A percentile compares a stretch with the other conserved stretches of the same genome.
phyloP scores from a whole-genome alignment of 768 basidiomycete species.

The Lactarius pseudohatsudake region DNA sequence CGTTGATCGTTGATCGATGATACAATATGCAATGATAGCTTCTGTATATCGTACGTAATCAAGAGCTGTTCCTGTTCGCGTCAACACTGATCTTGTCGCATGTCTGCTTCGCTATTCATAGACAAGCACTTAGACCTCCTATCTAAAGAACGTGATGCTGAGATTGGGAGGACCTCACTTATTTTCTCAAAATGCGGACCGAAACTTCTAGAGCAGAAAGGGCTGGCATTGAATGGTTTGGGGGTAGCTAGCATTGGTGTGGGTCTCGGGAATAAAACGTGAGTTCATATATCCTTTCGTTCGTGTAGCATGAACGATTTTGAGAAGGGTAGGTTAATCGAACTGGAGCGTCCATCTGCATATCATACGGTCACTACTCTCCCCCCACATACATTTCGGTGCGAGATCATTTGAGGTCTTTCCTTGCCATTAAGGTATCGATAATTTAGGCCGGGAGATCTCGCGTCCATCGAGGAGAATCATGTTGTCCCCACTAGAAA shows the following conservation, averaged over 20 bases:
- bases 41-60: background rate
- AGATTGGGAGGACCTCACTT: conserved; percentile 76
- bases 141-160: conserved; percentile 73
- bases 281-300: conserved; percentile 7
- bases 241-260: conserved; percentile 70
- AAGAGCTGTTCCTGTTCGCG: background rate
- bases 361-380: conserved; percentile 70
- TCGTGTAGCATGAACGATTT: conserved; percentile 17
- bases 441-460: conserved; percentile 71
- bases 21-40: background rate
- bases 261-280: conserved; percentile 94
- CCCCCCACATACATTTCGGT: conserved; percentile 87
- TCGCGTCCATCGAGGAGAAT: conserved; percentile 81
- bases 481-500: conserved; percentile 40
- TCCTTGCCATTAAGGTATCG: no score
- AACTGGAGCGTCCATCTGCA: conserved; percentile 79
- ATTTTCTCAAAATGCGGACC: conserved; percentile 81
- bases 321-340: conserved; percentile 66
- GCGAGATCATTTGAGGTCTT: conserved; percentile 19
- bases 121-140: conserved; percentile 67
- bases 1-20: background rate
- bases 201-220: conserved; percentile 84
- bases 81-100: conserved; percentile 4
- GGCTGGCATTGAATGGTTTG: conserved; percentile 74
- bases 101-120: conserved; percentile 55